phyloP scores from a whole-genome alignment of 2,329 filamentous ascomycete species.

The Basipetospora chlamydospora region DNA sequence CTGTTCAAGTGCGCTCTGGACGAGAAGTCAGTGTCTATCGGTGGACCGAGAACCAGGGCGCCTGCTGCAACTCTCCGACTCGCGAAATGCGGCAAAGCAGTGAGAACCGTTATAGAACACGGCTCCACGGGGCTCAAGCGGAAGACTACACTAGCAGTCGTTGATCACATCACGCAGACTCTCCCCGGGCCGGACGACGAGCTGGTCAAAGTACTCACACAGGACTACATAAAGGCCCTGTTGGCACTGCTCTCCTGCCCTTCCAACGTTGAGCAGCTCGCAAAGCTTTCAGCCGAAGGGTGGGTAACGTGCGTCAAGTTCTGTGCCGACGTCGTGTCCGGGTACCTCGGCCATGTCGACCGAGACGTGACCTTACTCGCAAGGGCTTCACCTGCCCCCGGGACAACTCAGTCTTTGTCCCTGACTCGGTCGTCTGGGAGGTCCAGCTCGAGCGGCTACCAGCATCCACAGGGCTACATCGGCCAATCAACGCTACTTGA shows the following conservation, averaged over 20 bases:
- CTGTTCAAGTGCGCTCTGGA: slow-evolving; percentile 55
- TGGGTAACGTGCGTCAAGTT: slow-evolving; percentile 63
- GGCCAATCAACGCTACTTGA: slow-evolving; percentile 22
- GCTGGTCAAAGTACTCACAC: slow-evolving; percentile 53
- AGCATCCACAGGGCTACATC: slow-evolving; percentile 5
- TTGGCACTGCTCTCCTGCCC: slow-evolving; percentile 54
- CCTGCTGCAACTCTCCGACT: slow-evolving; percentile 42
- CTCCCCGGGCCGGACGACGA: slow-evolving; percentile 46
- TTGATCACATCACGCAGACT: slow-evolving; percentile 70
- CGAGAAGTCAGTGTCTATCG: slow-evolving; percentile 53
- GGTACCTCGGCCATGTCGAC: slow-evolving; percentile 29
- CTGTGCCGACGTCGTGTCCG: slow-evolving; percentile 47
- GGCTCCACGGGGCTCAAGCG: slow-evolving; percentile 53
- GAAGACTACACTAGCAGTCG: slow-evolving; percentile 64
- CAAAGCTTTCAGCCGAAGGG: slow-evolving; percentile 34
- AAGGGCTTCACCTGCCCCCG: slow-evolving; percentile 33
- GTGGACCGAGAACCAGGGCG: slow-evolving; percentile 35
- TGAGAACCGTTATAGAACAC: slow-evolving; percentile 58
- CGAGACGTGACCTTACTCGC: slow-evolving; percentile 18
- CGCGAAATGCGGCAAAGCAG: slow-evolving; percentile 50
- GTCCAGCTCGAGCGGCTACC: neutral
- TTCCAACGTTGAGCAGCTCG: slow-evolving; percentile 68
- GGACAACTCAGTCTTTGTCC: slow-evolving; percentile 10
- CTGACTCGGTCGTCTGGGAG: slow-evolving; percentile 1
- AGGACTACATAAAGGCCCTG: slow-evolving; percentile 68